A percentile compares a stretch with the other conserved stretches of the same genome.
Evolutionary conservation across 1,284 basidiomycete genomes (phyloP).

Genomic region (Calocybe gambosa): DNA sequence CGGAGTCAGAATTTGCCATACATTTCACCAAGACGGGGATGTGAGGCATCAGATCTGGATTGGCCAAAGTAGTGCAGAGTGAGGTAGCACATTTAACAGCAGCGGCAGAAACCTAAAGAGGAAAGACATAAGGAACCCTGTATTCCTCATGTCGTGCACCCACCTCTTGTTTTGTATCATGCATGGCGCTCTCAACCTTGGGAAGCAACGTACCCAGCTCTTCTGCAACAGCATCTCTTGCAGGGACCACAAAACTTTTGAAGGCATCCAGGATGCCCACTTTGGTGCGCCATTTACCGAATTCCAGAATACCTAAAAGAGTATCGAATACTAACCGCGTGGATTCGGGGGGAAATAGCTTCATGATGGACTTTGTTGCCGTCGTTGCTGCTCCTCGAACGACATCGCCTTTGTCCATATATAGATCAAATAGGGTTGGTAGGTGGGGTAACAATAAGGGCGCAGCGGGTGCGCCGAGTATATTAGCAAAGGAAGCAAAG

Average conservation of each 20-base stretch:
- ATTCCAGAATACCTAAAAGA: slow-evolving; percentile 72
- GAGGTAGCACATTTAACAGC: slow-evolving; percentile 92
- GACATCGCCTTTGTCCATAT: slow-evolving; percentile 94
- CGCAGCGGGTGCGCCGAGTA: slow-evolving; percentile 70
- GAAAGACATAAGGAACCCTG: background rate
- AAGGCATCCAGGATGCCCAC: slow-evolving; percentile 90
- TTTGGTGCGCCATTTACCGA: slow-evolving; percentile 94
- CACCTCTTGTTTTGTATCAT: slow-evolving; percentile 96
- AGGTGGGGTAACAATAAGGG: slow-evolving; percentile 83
- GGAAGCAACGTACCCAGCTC: slow-evolving; percentile 84
- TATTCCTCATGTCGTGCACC: background rate
- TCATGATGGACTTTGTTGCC: slow-evolving; percentile 84
- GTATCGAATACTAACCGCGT: slow-evolving; percentile 68
- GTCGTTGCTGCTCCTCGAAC: slow-evolving; percentile 78
- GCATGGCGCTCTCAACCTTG: slow-evolving; percentile 87
- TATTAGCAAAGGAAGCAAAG: slow-evolving; percentile 70
- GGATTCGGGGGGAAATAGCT: slow-evolving; percentile 82
- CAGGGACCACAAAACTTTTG: slow-evolving; percentile 63
- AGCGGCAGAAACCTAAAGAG: slow-evolving; percentile 71
- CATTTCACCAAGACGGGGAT: slow-evolving; percentile 89
- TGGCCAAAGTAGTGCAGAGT: slow-evolving; percentile 89
- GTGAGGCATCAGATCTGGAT: slow-evolving; percentile 90
- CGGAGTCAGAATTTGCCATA: slow-evolving; percentile 87
- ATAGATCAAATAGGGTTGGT: slow-evolving; percentile 76
- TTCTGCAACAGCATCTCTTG: slow-evolving; percentile 79